phyloP scores from a whole-genome alignment of 306 rosid genomes.

The Spatholobus suberectus region DNA sequence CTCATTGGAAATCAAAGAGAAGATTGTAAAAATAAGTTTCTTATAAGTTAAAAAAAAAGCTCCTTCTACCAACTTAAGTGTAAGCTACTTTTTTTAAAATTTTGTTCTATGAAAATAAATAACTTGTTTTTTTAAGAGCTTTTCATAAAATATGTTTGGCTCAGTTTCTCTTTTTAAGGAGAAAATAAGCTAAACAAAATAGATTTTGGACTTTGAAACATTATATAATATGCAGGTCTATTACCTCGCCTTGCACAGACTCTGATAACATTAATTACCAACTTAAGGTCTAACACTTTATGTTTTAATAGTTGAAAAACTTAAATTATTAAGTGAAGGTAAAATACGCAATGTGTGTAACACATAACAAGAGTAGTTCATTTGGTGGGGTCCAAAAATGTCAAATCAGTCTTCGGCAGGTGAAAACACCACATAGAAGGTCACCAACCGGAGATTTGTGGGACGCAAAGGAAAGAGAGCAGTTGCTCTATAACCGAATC shows the following conservation, averaged over 20 bases:
- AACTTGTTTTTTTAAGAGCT: no score
- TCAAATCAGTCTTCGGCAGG: constrained; percentile 22
- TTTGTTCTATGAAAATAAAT: no score
- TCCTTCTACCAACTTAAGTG: no score
- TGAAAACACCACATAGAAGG: constrained; percentile 31
- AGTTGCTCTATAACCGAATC: constrained; percentile 12
- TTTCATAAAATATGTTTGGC: no score
- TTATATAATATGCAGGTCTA: no score
- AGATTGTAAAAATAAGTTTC: no score
- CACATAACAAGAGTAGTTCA: constrained; percentile 13
- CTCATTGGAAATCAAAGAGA: no score
- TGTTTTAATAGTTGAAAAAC: background rate
- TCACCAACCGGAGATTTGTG: constrained; percentile 39
- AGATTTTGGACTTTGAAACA: no score
- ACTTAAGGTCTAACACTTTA: background rate
- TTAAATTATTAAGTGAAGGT: background rate
- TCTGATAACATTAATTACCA: background rate
- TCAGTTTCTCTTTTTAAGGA: no score
- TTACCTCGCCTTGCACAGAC: background rate
- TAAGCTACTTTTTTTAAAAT: no score
- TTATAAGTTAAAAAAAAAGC: no score
- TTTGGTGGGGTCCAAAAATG: constrained; percentile 38
- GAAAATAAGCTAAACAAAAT: no score
- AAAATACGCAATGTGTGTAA: background rate
- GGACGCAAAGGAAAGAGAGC: constrained; percentile 1